Evolutionary conservation across 2,329 filamentous ascomycete species (phyloP).

Genomic region (Alternaria sp.): DNA sequence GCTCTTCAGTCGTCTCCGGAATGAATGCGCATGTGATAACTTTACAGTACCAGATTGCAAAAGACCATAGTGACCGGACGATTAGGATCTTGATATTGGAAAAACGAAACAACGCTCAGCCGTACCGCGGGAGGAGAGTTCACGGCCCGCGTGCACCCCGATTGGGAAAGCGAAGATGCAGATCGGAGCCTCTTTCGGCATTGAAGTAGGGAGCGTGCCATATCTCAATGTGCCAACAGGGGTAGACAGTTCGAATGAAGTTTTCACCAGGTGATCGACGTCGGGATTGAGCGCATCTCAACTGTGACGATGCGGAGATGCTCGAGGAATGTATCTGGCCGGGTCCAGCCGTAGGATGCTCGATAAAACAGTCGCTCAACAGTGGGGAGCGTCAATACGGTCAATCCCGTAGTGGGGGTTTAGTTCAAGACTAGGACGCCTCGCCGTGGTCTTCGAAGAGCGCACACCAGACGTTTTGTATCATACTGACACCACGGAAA

Average conservation of each 20-base stretch:
- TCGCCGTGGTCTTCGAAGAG: not conserved
- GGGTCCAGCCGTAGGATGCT: not conserved
- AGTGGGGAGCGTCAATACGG: constrained; percentile 4
- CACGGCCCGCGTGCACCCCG: not conserved
- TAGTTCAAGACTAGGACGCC: constrained; percentile 5
- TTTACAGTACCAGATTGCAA: not conserved
- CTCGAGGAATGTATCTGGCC: not conserved
- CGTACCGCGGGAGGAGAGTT: constrained; percentile 1
- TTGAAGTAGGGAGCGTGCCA: not conserved
- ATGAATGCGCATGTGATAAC: not conserved
- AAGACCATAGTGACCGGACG: not conserved
- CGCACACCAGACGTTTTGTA: not conserved
- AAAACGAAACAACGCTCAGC: constrained; percentile 5
- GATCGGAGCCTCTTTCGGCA: constrained; percentile 1
- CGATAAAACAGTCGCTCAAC: constrained; percentile 2
- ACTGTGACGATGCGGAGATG: not conserved
- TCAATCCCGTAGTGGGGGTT: constrained; percentile 13
- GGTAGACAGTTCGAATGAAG: not conserved
- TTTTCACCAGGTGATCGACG: constrained; percentile 3
- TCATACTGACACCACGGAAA: not conserved
- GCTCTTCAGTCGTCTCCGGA: not conserved
- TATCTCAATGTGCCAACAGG: constrained; percentile 1
- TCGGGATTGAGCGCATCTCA: constrained; percentile 2
- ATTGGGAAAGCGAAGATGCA: constrained; percentile 3
- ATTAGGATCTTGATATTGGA: not conserved